These are phyloP conservation scores for Herpotrichia juniperi DNA, from an alignment of 2,329 filamentous ascomycete species.

Conservation along the genomic window DNA sequence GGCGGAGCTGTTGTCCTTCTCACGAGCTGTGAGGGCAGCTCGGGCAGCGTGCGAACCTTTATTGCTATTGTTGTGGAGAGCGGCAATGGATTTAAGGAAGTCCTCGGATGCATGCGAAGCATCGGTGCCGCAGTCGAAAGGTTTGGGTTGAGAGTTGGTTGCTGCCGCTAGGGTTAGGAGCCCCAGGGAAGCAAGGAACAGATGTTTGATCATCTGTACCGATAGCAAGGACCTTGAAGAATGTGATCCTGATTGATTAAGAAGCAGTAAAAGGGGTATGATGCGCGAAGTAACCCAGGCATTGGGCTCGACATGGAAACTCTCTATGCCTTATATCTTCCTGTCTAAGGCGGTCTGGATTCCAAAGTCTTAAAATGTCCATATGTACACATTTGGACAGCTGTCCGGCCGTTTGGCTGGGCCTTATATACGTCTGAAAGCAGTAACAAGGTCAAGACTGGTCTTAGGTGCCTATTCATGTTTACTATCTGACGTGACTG, in stretches of 20 bases:
- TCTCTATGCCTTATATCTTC: slow-evolving; percentile 34
- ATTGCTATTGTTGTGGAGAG: slow-evolving; percentile 37
- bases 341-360: slow-evolving; percentile 34
- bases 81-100: slow-evolving; percentile 46
- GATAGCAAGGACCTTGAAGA: slow-evolving; percentile 21
- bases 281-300: slow-evolving; percentile 13
- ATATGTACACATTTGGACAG: too few species aligned
- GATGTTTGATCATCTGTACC: slow-evolving; percentile 29
- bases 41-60: slow-evolving; percentile 34
- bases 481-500: slow-evolving; percentile 16
- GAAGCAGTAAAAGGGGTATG: slow-evolving; percentile 5
- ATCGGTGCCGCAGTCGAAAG: slow-evolving; percentile 53
- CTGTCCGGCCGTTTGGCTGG: too few species aligned
- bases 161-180: slow-evolving; percentile 18
- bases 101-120: slow-evolving; percentile 42
- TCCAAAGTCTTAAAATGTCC: slow-evolving; percentile 37
- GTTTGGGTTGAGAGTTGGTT: slow-evolving; percentile 27
- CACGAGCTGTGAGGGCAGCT: slow-evolving; percentile 28
- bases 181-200: slow-evolving; percentile 42
- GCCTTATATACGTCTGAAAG: slow-evolving; percentile 26
- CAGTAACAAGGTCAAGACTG: slow-evolving; percentile 25
- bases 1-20: slow-evolving; percentile 25
- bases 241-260: slow-evolving; percentile 17
- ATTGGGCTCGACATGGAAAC: slow-evolving; percentile 15
- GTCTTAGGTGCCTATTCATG: slow-evolving; percentile 24